A percentile compares a stretch with the other conserved stretches of the same genome.
These are phyloP conservation scores for Angomonas ambiguus DNA, from an alignment of 208 protist species.

Conservation along the genomic window DNA sequence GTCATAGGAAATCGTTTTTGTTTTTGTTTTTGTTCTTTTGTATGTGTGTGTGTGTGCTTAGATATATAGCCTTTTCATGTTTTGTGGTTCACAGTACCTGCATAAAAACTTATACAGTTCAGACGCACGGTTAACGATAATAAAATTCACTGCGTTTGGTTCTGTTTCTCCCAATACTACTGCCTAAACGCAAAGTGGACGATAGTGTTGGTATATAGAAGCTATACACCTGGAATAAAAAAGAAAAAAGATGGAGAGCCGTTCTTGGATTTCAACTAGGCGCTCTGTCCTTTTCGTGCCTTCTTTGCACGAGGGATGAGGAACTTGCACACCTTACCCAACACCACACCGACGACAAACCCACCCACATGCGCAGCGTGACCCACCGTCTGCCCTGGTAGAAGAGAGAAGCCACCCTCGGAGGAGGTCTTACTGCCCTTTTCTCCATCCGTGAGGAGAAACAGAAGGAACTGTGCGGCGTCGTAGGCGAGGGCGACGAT, in stretches of 20 bases:
- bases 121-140: too few relatives aligned
- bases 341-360: conserved; percentile 34
- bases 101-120: too few relatives aligned
- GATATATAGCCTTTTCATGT: too few relatives aligned
- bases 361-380: conserved; percentile 65
- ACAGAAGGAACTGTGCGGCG: not conserved
- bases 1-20: too few relatives aligned
- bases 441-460: not conserved
- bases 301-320: conserved; percentile 7
- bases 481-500: conserved; percentile 19
- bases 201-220: too few relatives aligned
- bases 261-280: not conserved
- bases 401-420: conserved; percentile 11
- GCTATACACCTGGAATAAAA: too few relatives aligned
- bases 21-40: too few relatives aligned
- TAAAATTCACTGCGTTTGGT: too few relatives aligned
- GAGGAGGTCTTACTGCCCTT: not conserved
- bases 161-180: too few relatives aligned
- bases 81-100: too few relatives aligned
- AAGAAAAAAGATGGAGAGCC: not conserved
- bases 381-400: conserved; percentile 40
- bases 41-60: not conserved
- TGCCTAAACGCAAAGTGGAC: too few relatives aligned
- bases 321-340: conserved; percentile 36
- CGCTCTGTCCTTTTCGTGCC: not conserved